Base-by-base conservation (phyloP, 192 early-diverging fungal genomes). In the Coemansia sp. region DNA sequence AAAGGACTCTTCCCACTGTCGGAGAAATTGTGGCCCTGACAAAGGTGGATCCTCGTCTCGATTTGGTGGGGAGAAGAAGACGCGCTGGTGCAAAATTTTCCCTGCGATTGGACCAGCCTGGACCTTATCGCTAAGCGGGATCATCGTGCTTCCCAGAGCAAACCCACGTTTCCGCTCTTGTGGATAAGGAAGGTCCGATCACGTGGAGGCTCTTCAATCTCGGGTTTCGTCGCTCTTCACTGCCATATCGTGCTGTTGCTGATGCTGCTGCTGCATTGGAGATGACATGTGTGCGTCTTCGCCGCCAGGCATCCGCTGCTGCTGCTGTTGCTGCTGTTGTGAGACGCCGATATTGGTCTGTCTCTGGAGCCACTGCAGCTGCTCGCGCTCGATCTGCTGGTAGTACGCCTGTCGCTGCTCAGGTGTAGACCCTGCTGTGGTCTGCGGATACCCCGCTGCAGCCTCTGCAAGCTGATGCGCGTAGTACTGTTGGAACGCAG, bases 371-470 rank as follows among this genome's bases (percentile, higher is more conserved):
- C 78, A 80, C 52, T 80, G 78, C 54, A 80, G 63, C 48, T 80
- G 78, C 56, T 75, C 73, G 31, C 79, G 79, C 64, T 82, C 73
- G 28, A 76, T 66, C 71, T 82, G 79, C 70, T 82, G 79, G 68
- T 82, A 76, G 59, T 76, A 82, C 7, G 73, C 70, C 50, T 70
- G 60, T 16, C 74, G 79, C 67, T 76, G 79, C 65, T 76, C 68
- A 8, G 66, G 71, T 16, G 73, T 72, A 11, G 73, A 45, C 1
- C 73, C 73, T 3, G 69, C 32, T 10, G 28, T 30, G 3, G 73
- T 40, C 51, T 72, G 78, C 17, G 69, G 64, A 60, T 76, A 73
- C 32, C 78, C 78, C 12, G 70, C 66, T 2, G 73, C 36, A 2
- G 58, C 73, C 31, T 80, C 78, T 11, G 61, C 76, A 6, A 80